These are phyloP conservation scores for Tilletia caries DNA, from an alignment of 1,284 basidiomycete species.

Conservation along the genomic window DNA sequence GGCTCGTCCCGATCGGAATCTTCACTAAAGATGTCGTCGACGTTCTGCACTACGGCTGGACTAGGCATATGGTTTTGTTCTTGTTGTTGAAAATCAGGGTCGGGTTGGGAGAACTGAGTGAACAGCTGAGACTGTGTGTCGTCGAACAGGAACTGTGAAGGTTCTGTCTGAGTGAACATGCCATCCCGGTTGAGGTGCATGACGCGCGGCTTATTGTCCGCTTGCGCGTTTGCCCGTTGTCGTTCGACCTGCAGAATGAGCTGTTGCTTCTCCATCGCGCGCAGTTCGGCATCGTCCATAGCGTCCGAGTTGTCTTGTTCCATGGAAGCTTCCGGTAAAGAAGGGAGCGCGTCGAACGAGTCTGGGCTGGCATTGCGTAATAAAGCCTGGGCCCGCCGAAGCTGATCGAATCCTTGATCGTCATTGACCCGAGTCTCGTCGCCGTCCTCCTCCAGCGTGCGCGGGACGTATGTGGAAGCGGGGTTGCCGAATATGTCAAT, in stretches of 20 bases:
- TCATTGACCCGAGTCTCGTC: neutral
- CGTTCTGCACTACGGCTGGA: too few relatives aligned
- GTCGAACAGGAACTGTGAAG: neutral
- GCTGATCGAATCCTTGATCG: neutral
- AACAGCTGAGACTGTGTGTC: slow-evolving; percentile 2
- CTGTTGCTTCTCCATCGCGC: slow-evolving; percentile 12
- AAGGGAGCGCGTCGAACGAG: neutral
- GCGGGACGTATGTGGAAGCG: neutral
- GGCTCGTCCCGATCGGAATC: neutral
- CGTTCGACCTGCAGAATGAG: slow-evolving; percentile 12
- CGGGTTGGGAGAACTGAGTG: neutral
- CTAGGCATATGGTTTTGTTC: too few relatives aligned
- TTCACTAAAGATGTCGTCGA: too few relatives aligned
- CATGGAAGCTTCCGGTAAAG: neutral
- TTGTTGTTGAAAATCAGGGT: neutral
- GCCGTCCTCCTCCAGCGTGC: neutral
- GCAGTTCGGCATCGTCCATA: neutral
- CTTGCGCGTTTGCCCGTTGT: slow-evolving; percentile 10
- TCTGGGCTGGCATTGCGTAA: neutral
- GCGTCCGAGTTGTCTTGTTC: neutral
- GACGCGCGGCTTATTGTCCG: neutral
- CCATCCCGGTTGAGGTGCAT: slow-evolving; percentile 4
- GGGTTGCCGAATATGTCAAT: slow-evolving; percentile 8
- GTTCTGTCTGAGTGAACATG: slow-evolving; percentile 12
- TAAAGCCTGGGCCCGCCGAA: neutral